These are phyloP conservation scores for Barbarea vulgaris DNA, from an alignment of 345 rosid species.

Conservation along the genomic window DNA sequence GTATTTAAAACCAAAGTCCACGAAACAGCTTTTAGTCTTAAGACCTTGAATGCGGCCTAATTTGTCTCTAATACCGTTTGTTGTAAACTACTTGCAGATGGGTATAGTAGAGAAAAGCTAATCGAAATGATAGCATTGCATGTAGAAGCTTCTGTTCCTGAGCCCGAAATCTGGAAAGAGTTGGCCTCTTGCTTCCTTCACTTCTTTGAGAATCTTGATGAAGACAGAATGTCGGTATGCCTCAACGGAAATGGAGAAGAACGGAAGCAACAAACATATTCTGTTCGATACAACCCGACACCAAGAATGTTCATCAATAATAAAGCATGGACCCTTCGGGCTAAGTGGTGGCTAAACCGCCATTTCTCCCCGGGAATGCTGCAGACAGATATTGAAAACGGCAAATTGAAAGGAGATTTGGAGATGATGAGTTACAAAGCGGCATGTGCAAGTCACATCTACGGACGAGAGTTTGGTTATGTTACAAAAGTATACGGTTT, in stretches of 20 bases:
- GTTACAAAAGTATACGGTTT: slow-evolving; percentile 42
- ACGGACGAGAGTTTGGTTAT: slow-evolving; percentile 56
- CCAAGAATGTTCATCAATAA: slow-evolving; percentile 49
- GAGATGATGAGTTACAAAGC: slow-evolving; percentile 70
- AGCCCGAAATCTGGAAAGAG: slow-evolving; percentile 62
- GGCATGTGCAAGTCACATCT: slow-evolving; percentile 71
- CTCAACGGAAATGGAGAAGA: slow-evolving; percentile 44
- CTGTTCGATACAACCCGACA: slow-evolving; percentile 39
- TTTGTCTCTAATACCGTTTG: neutral
- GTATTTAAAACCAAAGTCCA: slow-evolving; percentile 17
- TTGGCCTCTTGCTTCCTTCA: slow-evolving; percentile 65
- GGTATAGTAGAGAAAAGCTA: slow-evolving; percentile 53
- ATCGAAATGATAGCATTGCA: slow-evolving; percentile 84
- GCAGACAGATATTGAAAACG: slow-evolving; percentile 50
- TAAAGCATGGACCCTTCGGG: slow-evolving; percentile 61
- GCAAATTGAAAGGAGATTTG: slow-evolving; percentile 54
- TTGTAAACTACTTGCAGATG: slow-evolving; percentile 49
- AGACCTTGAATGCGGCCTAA: neutral
- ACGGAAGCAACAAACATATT: slow-evolving; percentile 27
- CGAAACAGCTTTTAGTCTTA: neutral
- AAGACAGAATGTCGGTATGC: slow-evolving; percentile 65
- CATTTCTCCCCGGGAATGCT: slow-evolving; percentile 63
- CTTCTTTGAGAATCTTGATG: slow-evolving; percentile 50
- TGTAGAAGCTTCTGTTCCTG: slow-evolving; percentile 64
- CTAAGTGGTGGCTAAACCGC: slow-evolving; percentile 65